Evolutionary conservation across 2,329 filamentous ascomycete genomes (phyloP), one percentile per base, ranked within the genome.

Genomic region (Penicillium sp.): DNA sequence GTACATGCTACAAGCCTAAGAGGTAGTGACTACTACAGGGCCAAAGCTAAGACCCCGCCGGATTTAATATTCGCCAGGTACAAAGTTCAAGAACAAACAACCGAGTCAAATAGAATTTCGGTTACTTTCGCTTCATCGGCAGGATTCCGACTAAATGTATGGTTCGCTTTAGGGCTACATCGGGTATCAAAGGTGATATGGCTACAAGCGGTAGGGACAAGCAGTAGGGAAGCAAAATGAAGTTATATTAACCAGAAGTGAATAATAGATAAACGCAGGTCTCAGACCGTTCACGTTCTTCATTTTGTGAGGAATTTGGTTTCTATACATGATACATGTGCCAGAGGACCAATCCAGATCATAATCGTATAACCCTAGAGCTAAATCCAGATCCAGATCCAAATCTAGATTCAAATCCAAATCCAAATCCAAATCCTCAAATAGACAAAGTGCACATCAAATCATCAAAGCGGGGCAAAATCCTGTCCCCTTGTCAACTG

Each of bases 1-100:
- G 44, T 53, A 19, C 29, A 41, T 31, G 13, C 5, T 49, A 40
- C 36, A 49, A 41, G 44, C 21, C 21, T 11, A 19, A n/a, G 16
- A 44, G 16, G 41, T 21, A 46, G 44, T 33, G 19, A 16, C 13
- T 7, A 47, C 9, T 7, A 47, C 9, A 31, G 40, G 40, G 13
- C 13, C 8, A 5, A 9, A 39, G 41, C 52, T 29, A 41, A 31
- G 52, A 43, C 31, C 36, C 52, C 52, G 44, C 29, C 38, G 8
- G 52, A 43, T 50, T 55, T 25, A 27, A 41, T 43, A 50, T 43
- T 50, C 16, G 29, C 45, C 52, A 55, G 52, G 52, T 38, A 50
- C 44, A 27, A 33, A 41, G 36, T 25, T 49, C 19, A 34, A 29
- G 44, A 50, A 40, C 21, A 40, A 40, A 34, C 38, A 29, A 39